Conservation (phyloP, 495 filamentous ascomycete genomes). For the Aspergillus campestris region DNA sequence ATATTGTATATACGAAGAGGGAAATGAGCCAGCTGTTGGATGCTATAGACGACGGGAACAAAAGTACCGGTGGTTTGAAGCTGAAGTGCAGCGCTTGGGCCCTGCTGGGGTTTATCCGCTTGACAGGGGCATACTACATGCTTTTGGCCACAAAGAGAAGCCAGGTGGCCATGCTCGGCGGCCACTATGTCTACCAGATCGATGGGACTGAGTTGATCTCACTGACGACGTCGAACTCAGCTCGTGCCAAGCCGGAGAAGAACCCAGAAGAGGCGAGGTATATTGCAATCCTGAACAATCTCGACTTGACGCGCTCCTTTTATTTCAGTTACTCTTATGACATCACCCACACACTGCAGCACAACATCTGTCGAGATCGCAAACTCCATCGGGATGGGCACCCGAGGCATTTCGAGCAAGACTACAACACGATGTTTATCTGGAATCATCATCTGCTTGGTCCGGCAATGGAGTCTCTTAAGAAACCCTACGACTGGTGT, state of each 20-base stretch:
- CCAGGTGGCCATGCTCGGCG: slow-evolving; percentile 91
- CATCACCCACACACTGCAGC: slow-evolving; percentile 84
- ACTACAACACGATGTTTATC: slow-evolving; percentile 92
- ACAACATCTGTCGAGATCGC: slow-evolving; percentile 82
- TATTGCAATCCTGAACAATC: slow-evolving; percentile 77
- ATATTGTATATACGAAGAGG: slow-evolving; percentile 83
- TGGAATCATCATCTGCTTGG: slow-evolving; percentile 90
- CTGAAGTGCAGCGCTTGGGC: slow-evolving; percentile 90
- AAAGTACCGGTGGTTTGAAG: slow-evolving; percentile 80
- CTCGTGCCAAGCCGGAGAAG: slow-evolving; percentile 64
- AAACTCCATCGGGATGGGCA: slow-evolving; percentile 55
- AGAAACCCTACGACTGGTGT: slow-evolving; percentile 89
- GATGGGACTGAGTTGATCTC: slow-evolving; percentile 93
- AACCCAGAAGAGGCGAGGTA: slow-evolving; percentile 88
- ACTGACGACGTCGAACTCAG: slow-evolving; percentile 55
- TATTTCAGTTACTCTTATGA: slow-evolving; percentile 99
- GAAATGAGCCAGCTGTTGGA: slow-evolving; percentile 91
- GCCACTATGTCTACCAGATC: slow-evolving; percentile 91
- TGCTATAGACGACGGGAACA: slow-evolving; percentile 94
- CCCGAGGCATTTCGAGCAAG: slow-evolving; percentile 45
- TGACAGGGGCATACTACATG: slow-evolving; percentile 98
- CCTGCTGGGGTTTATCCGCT: slow-evolving; percentile 86
- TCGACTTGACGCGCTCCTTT: slow-evolving; percentile 83
- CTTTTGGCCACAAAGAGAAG: slow-evolving; percentile 90
- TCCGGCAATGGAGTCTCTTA: slow-evolving; percentile 61